Evolutionary conservation across 257 asterid species (phyloP).

Genomic region (Knoxia roxburghii): DNA sequence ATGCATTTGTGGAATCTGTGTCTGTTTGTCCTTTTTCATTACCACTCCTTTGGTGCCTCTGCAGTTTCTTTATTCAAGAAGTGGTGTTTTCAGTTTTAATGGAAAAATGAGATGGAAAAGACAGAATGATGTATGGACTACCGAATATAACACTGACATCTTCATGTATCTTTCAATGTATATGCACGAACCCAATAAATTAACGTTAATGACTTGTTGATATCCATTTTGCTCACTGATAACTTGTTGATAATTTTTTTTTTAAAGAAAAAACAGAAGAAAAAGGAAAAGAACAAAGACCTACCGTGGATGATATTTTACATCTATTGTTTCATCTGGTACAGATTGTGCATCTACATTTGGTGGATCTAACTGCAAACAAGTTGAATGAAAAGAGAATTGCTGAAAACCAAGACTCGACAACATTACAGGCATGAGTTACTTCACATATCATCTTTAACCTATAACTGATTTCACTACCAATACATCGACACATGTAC

Average conservation of each 20-base stretch:
- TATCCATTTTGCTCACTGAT: neutral
- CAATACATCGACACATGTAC: too few species aligned
- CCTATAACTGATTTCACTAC: neutral
- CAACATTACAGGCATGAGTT: constrained; percentile 18
- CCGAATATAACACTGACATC: neutral
- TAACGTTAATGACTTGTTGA: neutral
- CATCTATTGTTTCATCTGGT: neutral
- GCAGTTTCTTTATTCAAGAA: neutral
- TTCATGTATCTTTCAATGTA: neutral
- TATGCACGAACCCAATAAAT: neutral
- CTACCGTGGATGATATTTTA: neutral
- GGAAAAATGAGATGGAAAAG: neutral
- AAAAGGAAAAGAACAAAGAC: neutral
- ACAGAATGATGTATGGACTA: neutral
- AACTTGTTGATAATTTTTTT: neutral
- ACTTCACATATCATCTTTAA: neutral
- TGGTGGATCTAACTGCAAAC: constrained; percentile 15
- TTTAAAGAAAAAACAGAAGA: neutral
- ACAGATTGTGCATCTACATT: constrained; percentile 14
- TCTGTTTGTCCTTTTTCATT: neutral
- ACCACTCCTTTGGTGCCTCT: neutral
- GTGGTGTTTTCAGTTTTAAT: neutral
- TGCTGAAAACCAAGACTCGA: constrained; percentile 19
- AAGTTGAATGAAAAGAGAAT: constrained; percentile 19
- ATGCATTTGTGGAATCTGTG: neutral